These are phyloP conservation scores for Dispira simplex DNA, from an alignment of 192 early-diverging fungal species.

Conservation along the genomic window DNA sequence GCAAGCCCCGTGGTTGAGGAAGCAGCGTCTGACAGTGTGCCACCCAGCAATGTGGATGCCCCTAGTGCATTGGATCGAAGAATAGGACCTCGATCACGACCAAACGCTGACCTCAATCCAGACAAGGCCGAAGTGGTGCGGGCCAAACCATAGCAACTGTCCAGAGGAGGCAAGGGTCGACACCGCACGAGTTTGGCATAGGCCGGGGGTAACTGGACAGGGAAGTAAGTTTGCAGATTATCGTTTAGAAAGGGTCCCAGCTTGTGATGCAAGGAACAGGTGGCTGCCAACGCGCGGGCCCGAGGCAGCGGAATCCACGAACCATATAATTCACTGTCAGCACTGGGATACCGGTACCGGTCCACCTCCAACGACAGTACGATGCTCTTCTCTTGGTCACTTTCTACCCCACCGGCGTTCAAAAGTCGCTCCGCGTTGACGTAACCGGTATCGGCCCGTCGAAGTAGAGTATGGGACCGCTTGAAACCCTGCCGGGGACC, in stretches of 20 bases:
- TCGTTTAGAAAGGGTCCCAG: constrained; percentile 65
- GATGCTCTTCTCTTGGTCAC: constrained; percentile 69
- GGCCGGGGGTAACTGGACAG: constrained; percentile 36
- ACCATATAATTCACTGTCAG: constrained; percentile 54
- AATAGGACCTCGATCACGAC: no score
- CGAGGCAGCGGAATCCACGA: constrained; percentile 88
- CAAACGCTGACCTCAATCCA: background rate
- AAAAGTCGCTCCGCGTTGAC: constrained; percentile 78
- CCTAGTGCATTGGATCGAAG: no score
- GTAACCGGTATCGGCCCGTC: constrained; percentile 67
- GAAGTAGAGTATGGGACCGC: constrained; percentile 49
- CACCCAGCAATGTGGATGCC: no score
- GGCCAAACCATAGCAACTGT: no score
- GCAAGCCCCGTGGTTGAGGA: no score
- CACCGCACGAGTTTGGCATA: constrained; percentile 12
- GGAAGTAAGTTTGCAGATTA: constrained; percentile 46
- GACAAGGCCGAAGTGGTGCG: background rate
- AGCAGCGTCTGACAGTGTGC: no score
- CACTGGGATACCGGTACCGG: constrained; percentile 55
- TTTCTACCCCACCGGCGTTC: constrained; percentile 72
- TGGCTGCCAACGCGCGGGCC: constrained; percentile 68
- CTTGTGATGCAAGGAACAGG: constrained; percentile 59
- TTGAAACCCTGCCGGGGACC: constrained; percentile 10
- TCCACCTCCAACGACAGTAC: constrained; percentile 73
- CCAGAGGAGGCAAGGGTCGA: background rate